Conservation (phyloP, 495 filamentous ascomycete genomes). For the Neurospora sp. region DNA sequence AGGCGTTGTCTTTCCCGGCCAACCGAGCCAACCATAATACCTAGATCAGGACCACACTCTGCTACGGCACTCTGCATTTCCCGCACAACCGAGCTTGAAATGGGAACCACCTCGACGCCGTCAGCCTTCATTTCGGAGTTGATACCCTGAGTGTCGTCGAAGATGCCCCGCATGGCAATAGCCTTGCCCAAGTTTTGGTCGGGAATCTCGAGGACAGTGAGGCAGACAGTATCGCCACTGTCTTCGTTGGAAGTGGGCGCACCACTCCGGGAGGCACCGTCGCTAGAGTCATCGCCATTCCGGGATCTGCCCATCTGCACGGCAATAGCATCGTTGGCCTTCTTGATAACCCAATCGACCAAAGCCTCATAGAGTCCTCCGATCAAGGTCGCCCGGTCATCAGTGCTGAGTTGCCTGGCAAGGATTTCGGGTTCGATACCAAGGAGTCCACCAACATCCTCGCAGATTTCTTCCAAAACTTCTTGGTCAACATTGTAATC, state of each 20-base stretch:
- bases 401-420: conserved; percentile 63
- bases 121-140: conserved; percentile 96
- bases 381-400: conserved; percentile 73
- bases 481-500: conserved; percentile 82
- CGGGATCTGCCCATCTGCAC: conserved; percentile 54
- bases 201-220: conserved; percentile 83
- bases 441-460: conserved; percentile 78
- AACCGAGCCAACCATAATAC: conserved; percentile 54
- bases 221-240: conserved; percentile 71
- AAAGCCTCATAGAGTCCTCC: conserved; percentile 85
- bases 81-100: conserved; percentile 66
- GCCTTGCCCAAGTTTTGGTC: conserved; percentile 73
- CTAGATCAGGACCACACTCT: conserved; percentile 72
- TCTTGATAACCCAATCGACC: conserved; percentile 86
- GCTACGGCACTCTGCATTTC: conserved; percentile 77
- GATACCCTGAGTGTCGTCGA: conserved; percentile 86
- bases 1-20: conserved; percentile 66
- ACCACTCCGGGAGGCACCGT: conserved; percentile 39
- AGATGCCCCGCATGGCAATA: conserved; percentile 73
- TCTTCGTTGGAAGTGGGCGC: conserved; percentile 54
- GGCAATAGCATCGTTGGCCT: conserved; percentile 82
- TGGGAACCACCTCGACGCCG: conserved; percentile 59
- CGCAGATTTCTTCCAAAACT: conserved; percentile 72
- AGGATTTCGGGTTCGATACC: conserved; percentile 83
- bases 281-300: conserved; percentile 53